Evolutionary conservation across 495 filamentous ascomycete species (phyloP).

Genomic region (Monascus purpureus): DNA sequence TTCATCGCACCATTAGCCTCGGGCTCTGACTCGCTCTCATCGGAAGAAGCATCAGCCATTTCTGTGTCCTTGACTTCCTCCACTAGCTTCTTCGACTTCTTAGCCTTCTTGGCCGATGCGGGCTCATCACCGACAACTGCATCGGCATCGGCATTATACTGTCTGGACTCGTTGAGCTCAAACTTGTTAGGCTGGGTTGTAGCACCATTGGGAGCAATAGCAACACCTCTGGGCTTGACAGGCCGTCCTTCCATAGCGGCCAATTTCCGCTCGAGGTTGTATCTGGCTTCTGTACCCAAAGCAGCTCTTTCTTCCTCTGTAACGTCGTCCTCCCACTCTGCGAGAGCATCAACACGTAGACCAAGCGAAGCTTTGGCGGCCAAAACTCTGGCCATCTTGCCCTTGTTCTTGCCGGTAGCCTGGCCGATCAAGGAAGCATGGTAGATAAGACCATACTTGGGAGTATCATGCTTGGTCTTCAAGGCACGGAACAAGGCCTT

Average conservation of each 20-base stretch:
- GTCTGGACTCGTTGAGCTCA: constrained; percentile 84
- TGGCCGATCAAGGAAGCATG: constrained; percentile 95
- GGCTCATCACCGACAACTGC: constrained; percentile 58
- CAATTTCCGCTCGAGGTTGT: constrained; percentile 74
- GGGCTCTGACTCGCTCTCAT: constrained; percentile 7
- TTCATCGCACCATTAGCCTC: constrained; percentile 37
- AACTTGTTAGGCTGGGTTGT: constrained; percentile 56
- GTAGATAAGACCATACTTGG: constrained; percentile 98
- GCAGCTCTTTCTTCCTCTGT: constrained; percentile 77
- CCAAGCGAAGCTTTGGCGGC: constrained; percentile 86
- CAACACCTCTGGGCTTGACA: constrained; percentile 57
- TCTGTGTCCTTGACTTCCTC: constrained; percentile 40
- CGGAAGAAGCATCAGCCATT: constrained; percentile 37
- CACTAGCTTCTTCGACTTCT: constrained; percentile 40
- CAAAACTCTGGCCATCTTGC: constrained; percentile 94
- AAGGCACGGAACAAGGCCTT: constrained; percentile 96
- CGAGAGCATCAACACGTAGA: constrained; percentile 82
- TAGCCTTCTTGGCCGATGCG: constrained; percentile 28
- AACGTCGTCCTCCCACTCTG: constrained; percentile 62
- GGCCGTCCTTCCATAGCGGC: constrained; percentile 83
- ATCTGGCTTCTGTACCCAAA: constrained; percentile 58
- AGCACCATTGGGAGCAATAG: constrained; percentile 58
- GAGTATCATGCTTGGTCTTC: constrained; percentile 98
- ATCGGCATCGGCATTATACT: constrained; percentile 92
- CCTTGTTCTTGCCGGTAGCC: constrained; percentile 95